These are phyloP conservation scores for Myxozyma sirexii DNA, from an alignment of 805 yeast genomes.

Conservation along the genomic window DNA sequence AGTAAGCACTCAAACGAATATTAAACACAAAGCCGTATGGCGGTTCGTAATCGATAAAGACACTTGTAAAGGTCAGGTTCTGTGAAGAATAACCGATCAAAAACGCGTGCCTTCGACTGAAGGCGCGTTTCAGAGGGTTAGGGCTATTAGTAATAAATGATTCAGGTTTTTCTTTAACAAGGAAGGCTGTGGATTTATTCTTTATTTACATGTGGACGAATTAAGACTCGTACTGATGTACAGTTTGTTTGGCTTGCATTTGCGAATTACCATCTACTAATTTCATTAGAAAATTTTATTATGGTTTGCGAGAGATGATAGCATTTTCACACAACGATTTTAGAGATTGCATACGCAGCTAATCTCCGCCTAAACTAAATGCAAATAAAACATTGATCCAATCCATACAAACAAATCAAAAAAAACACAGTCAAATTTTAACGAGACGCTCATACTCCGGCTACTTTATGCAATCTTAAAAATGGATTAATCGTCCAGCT, in stretches of 20 bases:
- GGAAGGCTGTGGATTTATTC: too few relatives aligned
- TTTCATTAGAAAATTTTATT: too few relatives aligned
- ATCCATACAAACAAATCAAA: not conserved
- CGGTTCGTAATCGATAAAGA: not conserved
- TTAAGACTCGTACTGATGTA: too few relatives aligned
- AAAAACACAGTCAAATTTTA: not conserved
- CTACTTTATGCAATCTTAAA: not conserved
- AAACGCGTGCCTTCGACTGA: not conserved
- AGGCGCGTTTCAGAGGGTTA: not conserved
- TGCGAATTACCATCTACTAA: too few relatives aligned
- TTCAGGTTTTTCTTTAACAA: not conserved
- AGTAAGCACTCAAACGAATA: not conserved
- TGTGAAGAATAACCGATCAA: not conserved
- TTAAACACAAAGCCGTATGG: not conserved
- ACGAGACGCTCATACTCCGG: not conserved
- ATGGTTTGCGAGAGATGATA: too few relatives aligned
- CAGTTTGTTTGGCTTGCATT: too few relatives aligned
- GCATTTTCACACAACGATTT: too few relatives aligned
- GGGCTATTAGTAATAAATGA: not conserved
- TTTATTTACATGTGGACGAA: too few relatives aligned
- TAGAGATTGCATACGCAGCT: too few relatives aligned
- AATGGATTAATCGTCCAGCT: not conserved
- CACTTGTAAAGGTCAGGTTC: not conserved
- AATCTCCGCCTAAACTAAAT: not conserved
- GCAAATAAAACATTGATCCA: not conserved